Evolutionary conservation across 441 rosid genomes (phyloP), one percentile per base, ranked within the genome.

Genomic region (Flueggea neowawraea): DNA sequence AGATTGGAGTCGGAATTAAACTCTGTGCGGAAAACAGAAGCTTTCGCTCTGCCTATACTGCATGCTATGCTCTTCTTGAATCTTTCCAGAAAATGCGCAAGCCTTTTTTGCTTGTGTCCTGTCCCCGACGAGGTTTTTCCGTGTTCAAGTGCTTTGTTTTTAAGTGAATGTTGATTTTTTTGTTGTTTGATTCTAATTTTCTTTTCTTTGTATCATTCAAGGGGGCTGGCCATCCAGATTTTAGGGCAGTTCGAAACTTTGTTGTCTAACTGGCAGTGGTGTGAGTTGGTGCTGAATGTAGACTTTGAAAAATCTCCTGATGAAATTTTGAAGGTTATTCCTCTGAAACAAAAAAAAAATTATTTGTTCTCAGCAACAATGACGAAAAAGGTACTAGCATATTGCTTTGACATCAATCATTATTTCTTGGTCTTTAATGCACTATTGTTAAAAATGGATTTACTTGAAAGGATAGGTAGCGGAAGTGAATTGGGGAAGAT

Each of bases 161-260:
- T 52, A 10, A 47, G 31, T 16, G 2, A 16, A 16, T 44, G 28
- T 14, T 11, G 8, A 43, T 43, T 62, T 11, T 43, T 43, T 43
- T 22, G 16, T 14, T 9, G 31, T 11, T 31, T 55, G 15, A 4
- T 32, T 6, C 14, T 17, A 31, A 14, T 12, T n/a, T n/a, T 22
- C 28, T 58, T 52, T 10, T 1, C 17, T 43, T 11, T 43, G 28
- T 43, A 16, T 55, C 56, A 36, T 60, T 60, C 3, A 44, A 94
- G 99, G 84, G 97, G 89, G 77, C 78, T 95, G 55, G 99, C 97
- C 4, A 89, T 90, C 58, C 97, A 91, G 82, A 95, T 95, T 70
- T 85, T 90, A 50, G 97, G 91, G 75, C 99, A 95, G 72, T 91
- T 91, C 73, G 89, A 88, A 77, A 96, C 95, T 65, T 70, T 91